A percentile compares a stretch with the other conserved stretches of the same genome.
phyloP scores from a whole-genome alignment of 2,329 filamentous ascomycete genomes.

The Kalmusia sp. region DNA sequence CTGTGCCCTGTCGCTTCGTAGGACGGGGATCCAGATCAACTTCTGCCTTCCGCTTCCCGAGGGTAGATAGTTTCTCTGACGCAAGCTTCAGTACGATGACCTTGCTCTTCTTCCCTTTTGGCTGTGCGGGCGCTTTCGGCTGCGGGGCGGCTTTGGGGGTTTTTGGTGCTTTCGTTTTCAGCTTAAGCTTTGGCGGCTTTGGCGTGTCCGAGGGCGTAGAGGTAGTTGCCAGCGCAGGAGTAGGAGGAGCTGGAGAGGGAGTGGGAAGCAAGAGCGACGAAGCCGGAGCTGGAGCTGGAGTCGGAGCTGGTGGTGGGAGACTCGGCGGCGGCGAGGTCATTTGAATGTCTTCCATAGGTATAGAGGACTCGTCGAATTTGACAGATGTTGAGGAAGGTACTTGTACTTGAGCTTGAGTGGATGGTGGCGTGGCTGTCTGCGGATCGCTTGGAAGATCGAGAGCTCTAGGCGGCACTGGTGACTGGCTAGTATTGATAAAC shows the following conservation, averaged over 20 bases:
- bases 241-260: slow-evolving; percentile 23
- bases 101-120: slow-evolving; percentile 29
- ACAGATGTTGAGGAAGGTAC: slow-evolving; percentile 7
- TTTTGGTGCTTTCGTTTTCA: slow-evolving; percentile 21
- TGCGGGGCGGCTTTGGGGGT: slow-evolving; percentile 11
- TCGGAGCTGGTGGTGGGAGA: slow-evolving; percentile 16
- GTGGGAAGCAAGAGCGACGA: too few relatives aligned
- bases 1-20: slow-evolving; percentile 36
- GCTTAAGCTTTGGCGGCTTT: slow-evolving; percentile 31
- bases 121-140: slow-evolving; percentile 9
- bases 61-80: slow-evolving; percentile 17
- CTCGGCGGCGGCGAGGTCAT: slow-evolving; percentile 13
- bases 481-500: too few relatives aligned
- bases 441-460: not conserved
- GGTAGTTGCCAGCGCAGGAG: slow-evolving; percentile 24
- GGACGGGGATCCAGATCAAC: slow-evolving; percentile 27
- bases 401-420: not conserved
- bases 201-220: slow-evolving; percentile 16
- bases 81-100: slow-evolving; percentile 33
- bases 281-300: slow-evolving; percentile 14
- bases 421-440: slow-evolving; percentile 9
- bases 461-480: not conserved
- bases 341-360: slow-evolving; percentile 22
- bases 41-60: slow-evolving; percentile 28
- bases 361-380: slow-evolving; percentile 13